These are phyloP conservation scores for Mikania micrantha DNA, from an alignment of 129 eudicot genomes.

Conservation along the genomic window DNA sequence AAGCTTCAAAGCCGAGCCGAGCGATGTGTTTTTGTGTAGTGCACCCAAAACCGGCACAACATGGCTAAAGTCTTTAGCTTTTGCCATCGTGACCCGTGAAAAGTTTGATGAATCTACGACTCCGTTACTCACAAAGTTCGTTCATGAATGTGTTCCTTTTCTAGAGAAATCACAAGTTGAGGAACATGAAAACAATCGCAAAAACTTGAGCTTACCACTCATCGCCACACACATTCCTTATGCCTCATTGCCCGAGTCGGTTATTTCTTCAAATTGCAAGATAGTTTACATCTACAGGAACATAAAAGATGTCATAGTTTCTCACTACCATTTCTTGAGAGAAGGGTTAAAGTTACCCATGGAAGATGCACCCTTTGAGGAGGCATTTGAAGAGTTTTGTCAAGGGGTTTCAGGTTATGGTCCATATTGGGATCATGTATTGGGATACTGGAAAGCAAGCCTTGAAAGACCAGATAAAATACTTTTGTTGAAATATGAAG, in stretches of 20 bases:
- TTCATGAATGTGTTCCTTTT: neutral
- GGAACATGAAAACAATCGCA: neutral
- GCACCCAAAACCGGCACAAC: neutral
- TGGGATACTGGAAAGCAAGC: no score
- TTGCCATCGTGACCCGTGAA: neutral
- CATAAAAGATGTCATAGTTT: neutral
- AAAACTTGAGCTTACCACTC: no score
- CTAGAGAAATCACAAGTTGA: neutral
- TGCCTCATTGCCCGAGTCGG: neutral
- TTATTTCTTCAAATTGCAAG: neutral
- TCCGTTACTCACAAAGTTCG: neutral
- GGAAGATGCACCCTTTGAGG: neutral
- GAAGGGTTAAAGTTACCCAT: neutral
- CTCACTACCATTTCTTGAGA: neutral
- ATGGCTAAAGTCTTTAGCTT: neutral
- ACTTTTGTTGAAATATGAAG: neutral
- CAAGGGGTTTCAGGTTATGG: neutral
- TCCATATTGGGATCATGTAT: neutral
- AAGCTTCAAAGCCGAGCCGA: neutral
- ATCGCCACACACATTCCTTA: neutral
- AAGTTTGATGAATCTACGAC: neutral
- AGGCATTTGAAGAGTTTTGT: neutral
- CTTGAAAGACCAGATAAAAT: neutral
- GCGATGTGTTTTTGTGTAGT: neutral
- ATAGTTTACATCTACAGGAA: neutral